Percentiles rank a stretch among this genome's conserved stretches.
Conservation (phyloP, 176 grass and related monocot species). For the Paspalum notatum region DNA sequence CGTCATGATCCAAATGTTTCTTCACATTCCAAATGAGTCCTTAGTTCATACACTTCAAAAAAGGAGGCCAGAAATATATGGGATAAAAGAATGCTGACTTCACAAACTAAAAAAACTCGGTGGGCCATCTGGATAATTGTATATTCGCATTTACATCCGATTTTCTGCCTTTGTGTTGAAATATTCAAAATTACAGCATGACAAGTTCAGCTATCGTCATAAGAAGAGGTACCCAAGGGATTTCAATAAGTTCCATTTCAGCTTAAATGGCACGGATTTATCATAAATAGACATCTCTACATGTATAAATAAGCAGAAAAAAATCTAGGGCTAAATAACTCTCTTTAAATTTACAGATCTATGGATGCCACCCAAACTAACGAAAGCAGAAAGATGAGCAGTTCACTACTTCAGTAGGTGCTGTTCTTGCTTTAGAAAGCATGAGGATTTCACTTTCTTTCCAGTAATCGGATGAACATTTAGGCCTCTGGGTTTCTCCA, state of each 20-base stretch:
- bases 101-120: background rate
- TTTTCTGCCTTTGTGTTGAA: background rate
- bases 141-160: slow-evolving; percentile 28
- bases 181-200: background rate
- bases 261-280: background rate
- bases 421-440: slow-evolving; percentile 27
- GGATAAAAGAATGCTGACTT: background rate
- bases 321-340: background rate
- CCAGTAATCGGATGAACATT: background rate
- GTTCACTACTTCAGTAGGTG: background rate
- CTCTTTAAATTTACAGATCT: slow-evolving; percentile 42
- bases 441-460: background rate
- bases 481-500: slow-evolving; percentile 63
- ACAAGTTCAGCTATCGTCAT: slow-evolving; percentile 6
- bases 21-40: no score
- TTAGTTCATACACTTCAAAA: no score
- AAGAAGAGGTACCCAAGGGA: background rate
- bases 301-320: slow-evolving; percentile 40
- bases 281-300: slow-evolving; percentile 14
- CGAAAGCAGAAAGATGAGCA: slow-evolving; percentile 8
- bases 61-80: background rate
- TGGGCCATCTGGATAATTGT: slow-evolving; percentile 1
- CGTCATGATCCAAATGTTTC: no score
- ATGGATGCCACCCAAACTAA: slow-evolving; percentile 1
- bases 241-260: slow-evolving; percentile 4